phyloP scores from a whole-genome alignment of 176 grass and related monocot species.

The Eragrostis curvula region DNA sequence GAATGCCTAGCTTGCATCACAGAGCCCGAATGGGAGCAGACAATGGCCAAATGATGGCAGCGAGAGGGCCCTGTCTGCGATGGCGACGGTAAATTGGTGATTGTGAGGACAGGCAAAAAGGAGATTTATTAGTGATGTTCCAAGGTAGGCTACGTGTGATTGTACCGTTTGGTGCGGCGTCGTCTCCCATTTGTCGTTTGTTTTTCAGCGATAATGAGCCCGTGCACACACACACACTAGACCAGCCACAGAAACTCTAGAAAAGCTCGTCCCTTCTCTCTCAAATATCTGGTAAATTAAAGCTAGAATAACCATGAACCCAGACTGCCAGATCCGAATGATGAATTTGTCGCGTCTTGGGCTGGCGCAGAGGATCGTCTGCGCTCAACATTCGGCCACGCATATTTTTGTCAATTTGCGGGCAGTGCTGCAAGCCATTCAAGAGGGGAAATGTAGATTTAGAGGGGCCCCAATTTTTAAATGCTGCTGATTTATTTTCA shows the following conservation, averaged over 20 bases:
- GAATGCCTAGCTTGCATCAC: neutral
- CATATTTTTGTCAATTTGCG: too few species aligned
- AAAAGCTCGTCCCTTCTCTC: too few species aligned
- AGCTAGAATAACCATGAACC: neutral
- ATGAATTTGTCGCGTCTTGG: neutral
- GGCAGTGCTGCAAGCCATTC: too few species aligned
- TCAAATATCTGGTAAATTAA: too few species aligned
- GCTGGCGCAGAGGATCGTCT: too few species aligned
- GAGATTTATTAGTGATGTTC: neutral
- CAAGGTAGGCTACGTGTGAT: neutral
- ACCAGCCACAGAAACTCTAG: too few species aligned
- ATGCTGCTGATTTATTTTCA: too few species aligned
- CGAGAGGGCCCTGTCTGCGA: neutral
- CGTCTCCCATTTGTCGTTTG: neutral
- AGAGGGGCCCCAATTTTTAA: too few species aligned
- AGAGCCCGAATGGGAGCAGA: neutral
- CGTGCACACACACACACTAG: too few species aligned
- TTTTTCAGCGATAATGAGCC: neutral
- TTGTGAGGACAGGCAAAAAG: neutral
- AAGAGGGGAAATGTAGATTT: too few species aligned
- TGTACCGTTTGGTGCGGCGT: neutral
- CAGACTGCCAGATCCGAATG: neutral
- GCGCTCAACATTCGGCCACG: too few species aligned
- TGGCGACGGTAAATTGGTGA: neutral
- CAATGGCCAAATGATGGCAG: slow-evolving; percentile 5